Evolutionary conservation across 228 moss, liverwort and hornwort genomes (phyloP).

Genomic region (Sphagnum fallax): DNA sequence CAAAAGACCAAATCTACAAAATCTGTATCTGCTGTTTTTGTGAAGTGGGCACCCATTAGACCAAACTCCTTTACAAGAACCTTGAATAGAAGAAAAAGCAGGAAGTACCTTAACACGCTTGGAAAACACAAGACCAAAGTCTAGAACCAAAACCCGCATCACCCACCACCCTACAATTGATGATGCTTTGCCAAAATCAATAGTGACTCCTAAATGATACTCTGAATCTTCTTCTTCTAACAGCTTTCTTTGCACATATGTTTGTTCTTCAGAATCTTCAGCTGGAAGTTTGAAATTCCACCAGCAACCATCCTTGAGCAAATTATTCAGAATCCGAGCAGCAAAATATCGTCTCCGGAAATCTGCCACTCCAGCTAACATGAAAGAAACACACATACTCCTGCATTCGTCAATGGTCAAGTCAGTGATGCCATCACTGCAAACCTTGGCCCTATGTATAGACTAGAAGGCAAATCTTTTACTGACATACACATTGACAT

Average conservation of each 20-base stretch:
- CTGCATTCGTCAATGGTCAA: slow-evolving; percentile 26
- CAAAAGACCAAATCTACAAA: too few relatives aligned
- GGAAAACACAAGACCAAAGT: slow-evolving; percentile 81
- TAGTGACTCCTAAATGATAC: slow-evolving; percentile 76
- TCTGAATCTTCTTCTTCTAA: slow-evolving; percentile 48
- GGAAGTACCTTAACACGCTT: slow-evolving; percentile 68
- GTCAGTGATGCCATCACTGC: too few relatives aligned
- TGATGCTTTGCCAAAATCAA: slow-evolving; percentile 67
- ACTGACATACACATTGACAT: too few relatives aligned
- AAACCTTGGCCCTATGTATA: too few relatives aligned
- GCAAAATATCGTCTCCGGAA: slow-evolving; percentile 80
- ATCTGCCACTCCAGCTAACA: slow-evolving; percentile 92
- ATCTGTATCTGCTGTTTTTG: too few relatives aligned
- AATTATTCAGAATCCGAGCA: slow-evolving; percentile 68
- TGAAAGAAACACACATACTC: slow-evolving; percentile 67
- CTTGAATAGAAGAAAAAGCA: too few relatives aligned
- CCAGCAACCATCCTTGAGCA: slow-evolving; percentile 76
- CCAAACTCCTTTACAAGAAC: too few relatives aligned
- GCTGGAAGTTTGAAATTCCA: slow-evolving; percentile 16
- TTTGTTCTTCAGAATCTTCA: slow-evolving; percentile 12
- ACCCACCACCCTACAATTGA: slow-evolving; percentile 93
- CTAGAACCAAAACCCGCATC: slow-evolving; percentile 70
- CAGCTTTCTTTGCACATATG: slow-evolving; percentile 21
- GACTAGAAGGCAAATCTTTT: too few relatives aligned
- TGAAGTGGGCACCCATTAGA: too few relatives aligned